Percentiles rank a stretch among this genome's conserved stretches.
Conservation (phyloP, 1,284 basidiomycete genomes). For the Rhodotorula sp. region DNA sequence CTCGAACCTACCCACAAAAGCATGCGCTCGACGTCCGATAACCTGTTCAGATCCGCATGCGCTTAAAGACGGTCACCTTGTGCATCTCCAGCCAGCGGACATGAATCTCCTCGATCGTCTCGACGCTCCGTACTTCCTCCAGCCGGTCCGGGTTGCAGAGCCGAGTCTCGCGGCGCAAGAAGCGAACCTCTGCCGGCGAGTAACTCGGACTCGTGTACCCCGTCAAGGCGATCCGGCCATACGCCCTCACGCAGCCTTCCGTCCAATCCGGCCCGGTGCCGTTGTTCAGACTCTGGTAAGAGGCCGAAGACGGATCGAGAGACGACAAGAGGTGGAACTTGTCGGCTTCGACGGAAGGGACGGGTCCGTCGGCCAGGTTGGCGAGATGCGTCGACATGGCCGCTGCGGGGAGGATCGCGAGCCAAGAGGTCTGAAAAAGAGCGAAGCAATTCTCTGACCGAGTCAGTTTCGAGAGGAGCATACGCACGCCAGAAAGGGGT, state of each 20-base stretch:
- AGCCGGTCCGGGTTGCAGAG: background rate
- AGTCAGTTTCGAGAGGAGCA: background rate
- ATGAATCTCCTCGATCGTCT: slow-evolving; percentile 38
- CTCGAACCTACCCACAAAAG: background rate
- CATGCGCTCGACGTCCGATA: background rate
- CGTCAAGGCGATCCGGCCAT: slow-evolving; percentile 26
- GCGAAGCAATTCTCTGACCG: background rate
- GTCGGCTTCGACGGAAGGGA: slow-evolving; percentile 12
- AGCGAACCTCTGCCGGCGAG: slow-evolving; percentile 19
- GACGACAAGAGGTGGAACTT: slow-evolving; percentile 3
- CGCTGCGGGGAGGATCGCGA: slow-evolving; percentile 13
- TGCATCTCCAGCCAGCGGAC: slow-evolving; percentile 35
- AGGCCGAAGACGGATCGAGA: slow-evolving; percentile 7
- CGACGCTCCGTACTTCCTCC: background rate
- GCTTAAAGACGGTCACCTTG: slow-evolving; percentile 27
- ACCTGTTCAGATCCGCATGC: slow-evolving; percentile 20
- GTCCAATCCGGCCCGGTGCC: slow-evolving; percentile 19
- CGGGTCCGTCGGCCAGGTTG: background rate
- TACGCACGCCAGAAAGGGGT: background rate
- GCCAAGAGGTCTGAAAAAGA: slow-evolving; percentile 20
- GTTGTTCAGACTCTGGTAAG: slow-evolving; percentile 6
- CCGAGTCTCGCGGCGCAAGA: slow-evolving; percentile 9
- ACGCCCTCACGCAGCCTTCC: slow-evolving; percentile 15
- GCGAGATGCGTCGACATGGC: background rate
- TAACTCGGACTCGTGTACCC: slow-evolving; percentile 30